Conservation (phyloP, 805 yeast genomes). For the Grigorovia humatica region DNA sequence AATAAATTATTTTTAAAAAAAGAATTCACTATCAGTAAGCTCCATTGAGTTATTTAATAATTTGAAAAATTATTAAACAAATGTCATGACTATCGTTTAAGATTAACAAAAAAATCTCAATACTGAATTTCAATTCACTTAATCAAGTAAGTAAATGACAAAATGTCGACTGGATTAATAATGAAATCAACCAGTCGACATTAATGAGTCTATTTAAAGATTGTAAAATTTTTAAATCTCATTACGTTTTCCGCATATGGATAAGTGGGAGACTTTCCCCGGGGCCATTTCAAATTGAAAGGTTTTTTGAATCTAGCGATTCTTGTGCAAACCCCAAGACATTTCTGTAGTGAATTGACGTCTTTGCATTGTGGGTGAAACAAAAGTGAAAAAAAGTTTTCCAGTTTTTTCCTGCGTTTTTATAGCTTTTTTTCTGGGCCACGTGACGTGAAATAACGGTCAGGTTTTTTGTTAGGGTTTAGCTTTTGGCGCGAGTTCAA, state of each 20-base stretch:
- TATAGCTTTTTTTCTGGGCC: neutral
- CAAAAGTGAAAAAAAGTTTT: too few relatives aligned
- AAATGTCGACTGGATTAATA: neutral
- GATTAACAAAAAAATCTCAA: conserved; percentile 37
- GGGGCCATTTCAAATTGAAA: conserved; percentile 34
- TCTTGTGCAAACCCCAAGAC: conserved; percentile 31
- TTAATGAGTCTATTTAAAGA: conserved; percentile 32
- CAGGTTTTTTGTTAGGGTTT: neutral
- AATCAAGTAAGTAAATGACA: neutral
- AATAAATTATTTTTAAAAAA: too few relatives aligned
- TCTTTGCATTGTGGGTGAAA: neutral
- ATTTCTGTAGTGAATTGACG: neutral
- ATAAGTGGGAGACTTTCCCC: conserved; percentile 87
- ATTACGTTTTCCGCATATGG: conserved; percentile 51
- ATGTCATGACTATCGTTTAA: conserved; percentile 73
- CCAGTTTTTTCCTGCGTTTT: neutral
- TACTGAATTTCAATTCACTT: conserved; percentile 38
- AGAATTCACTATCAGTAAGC: conserved; percentile 68
- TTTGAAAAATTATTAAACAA: conserved; percentile 29
- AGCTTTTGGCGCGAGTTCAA: neutral
- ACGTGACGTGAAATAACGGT: neutral
- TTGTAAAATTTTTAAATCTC: conserved; percentile 32
- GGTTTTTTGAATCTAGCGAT: conserved; percentile 22
- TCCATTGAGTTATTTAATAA: conserved; percentile 60
- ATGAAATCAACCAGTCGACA: neutral